Percentiles rank a stretch among this genome's conserved stretches.
Evolutionary conservation across 2,329 filamentous ascomycete genomes (phyloP).

Genomic region (Pseudomassariella vexata): DNA sequence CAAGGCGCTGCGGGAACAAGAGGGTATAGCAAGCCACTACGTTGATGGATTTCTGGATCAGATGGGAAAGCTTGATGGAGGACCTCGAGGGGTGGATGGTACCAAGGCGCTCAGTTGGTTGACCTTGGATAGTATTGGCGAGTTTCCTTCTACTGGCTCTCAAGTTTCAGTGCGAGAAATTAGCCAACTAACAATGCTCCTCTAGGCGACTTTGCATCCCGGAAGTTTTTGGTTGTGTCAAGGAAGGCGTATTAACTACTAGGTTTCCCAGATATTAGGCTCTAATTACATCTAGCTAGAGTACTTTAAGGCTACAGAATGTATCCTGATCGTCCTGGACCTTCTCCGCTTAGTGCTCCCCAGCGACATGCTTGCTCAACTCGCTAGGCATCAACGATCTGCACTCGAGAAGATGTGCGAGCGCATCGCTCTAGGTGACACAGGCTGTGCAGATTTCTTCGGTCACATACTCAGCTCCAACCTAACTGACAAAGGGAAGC

Average conservation of each 20-base stretch:
- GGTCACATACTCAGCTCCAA: too few relatives aligned
- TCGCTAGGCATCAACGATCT: not conserved
- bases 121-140: slow-evolving; percentile 25
- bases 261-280: not conserved
- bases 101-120: slow-evolving; percentile 19
- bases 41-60: slow-evolving; percentile 22
- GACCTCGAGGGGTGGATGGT: slow-evolving; percentile 15
- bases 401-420: not conserved
- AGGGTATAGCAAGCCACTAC: slow-evolving; percentile 21
- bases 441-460: not conserved
- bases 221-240: slow-evolving; percentile 2
- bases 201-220: slow-evolving; percentile 11
- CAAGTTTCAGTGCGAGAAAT: not conserved
- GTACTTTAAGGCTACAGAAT: not conserved
- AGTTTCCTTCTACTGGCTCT: slow-evolving; percentile 3
- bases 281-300: not conserved
- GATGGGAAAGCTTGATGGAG: slow-evolving; percentile 12
- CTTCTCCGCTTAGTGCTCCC: not conserved
- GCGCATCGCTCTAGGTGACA: not conserved
- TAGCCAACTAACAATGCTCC: too few relatives aligned
- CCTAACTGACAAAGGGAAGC: too few relatives aligned
- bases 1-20: slow-evolving; percentile 19
- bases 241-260: not conserved
- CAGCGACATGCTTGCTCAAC: not conserved
- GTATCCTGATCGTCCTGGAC: not conserved